Evolutionary conservation across 2,329 filamentous ascomycete species (phyloP).

Genomic region (Pochonia chlamydosporia): DNA sequence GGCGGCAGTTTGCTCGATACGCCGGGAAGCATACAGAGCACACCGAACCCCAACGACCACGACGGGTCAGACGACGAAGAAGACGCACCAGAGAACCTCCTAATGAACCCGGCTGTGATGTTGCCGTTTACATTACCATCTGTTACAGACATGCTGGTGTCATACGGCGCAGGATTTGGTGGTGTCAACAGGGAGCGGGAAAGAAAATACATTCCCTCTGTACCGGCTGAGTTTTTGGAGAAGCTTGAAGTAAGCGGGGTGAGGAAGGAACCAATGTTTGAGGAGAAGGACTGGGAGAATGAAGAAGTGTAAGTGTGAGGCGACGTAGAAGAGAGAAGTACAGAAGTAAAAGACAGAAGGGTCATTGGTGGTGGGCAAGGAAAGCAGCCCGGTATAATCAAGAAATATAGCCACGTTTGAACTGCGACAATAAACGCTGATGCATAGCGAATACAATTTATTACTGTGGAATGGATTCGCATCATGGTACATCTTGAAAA

Average conservation of each 20-base stretch:
- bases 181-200: slow-evolving; percentile 87
- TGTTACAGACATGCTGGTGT: slow-evolving; percentile 94
- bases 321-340: no score
- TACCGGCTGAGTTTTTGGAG: slow-evolving; percentile 86
- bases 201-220: slow-evolving; percentile 90
- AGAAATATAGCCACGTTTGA: no score
- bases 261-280: slow-evolving; percentile 52
- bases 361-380: background rate
- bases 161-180: slow-evolving; percentile 90
- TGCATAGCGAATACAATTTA: no score
- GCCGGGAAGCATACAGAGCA: slow-evolving; percentile 34
- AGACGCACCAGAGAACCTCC: slow-evolving; percentile 66
- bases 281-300: slow-evolving; percentile 62
- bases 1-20: slow-evolving; percentile 34
- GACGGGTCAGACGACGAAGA: slow-evolving; percentile 48
- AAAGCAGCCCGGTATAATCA: no score
- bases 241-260: slow-evolving; percentile 65
- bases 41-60: slow-evolving; percentile 27
- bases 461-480: no score
- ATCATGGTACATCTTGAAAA: no score
- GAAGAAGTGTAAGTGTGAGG: slow-evolving; percentile 44
- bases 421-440: no score
- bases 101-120: slow-evolving; percentile 86
- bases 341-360: background rate
- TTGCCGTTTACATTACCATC: slow-evolving; percentile 93